Evolutionary conservation across 2,329 filamentous ascomycete species (phyloP).

Genomic region (Paraconiothyrium sp.): DNA sequence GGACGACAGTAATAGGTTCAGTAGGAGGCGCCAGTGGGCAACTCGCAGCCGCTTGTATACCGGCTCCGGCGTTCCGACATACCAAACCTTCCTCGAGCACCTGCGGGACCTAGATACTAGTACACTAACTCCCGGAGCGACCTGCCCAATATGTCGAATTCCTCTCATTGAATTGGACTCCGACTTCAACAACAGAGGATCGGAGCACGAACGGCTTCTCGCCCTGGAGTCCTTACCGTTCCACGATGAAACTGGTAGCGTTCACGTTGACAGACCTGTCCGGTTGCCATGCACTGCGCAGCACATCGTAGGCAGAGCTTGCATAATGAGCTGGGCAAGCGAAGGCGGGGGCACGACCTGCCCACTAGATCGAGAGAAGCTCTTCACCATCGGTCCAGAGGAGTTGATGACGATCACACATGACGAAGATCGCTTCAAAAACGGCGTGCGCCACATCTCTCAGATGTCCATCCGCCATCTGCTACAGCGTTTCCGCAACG

Average conservation of each 20-base stretch:
- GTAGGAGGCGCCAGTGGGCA: neutral
- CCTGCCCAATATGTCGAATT: slow-evolving; percentile 15
- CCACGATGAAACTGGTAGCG: neutral
- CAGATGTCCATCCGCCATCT: slow-evolving; percentile 6
- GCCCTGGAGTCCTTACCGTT: slow-evolving; percentile 6
- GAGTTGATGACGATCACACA: neutral
- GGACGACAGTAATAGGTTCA: neutral
- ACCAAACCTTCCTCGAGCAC: neutral
- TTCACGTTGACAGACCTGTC: neutral
- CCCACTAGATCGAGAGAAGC: slow-evolving; percentile 9
- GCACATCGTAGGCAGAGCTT: slow-evolving; percentile 10
- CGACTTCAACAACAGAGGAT: neutral
- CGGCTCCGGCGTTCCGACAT: neutral
- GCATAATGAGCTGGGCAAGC: slow-evolving; percentile 6
- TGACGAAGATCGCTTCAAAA: neutral
- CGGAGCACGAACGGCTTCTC: neutral
- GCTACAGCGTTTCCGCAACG: slow-evolving; percentile 1
- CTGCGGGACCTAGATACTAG: neutral
- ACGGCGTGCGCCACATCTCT: neutral
- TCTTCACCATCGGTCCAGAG: neutral
- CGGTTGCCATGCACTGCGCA: slow-evolving; percentile 6
- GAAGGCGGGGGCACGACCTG: slow-evolving; percentile 5
- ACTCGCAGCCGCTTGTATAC: neutral
- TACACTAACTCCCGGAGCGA: neutral
- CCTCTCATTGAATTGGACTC: neutral